Percentiles rank a stretch among this genome's conserved stretches.
These are phyloP conservation scores for Oryza punctata DNA, from an alignment of 176 grass and related monocot species.

Conservation along the genomic window DNA sequence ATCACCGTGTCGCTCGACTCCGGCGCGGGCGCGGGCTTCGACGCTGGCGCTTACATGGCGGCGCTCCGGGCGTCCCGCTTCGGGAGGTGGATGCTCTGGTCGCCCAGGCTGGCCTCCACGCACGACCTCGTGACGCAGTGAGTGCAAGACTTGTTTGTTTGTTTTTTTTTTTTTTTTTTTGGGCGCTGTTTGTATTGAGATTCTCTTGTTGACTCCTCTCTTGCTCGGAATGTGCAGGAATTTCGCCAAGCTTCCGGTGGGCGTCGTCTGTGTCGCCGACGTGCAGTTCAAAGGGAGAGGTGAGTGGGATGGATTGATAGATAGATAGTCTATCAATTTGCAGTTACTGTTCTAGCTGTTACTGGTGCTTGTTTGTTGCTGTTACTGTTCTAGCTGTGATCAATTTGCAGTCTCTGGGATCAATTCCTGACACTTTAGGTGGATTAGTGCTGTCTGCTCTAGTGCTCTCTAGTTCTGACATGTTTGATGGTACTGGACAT, in stretches of 20 bases:
- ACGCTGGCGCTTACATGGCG: slow-evolving; percentile 57
- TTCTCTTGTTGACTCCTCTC: background rate
- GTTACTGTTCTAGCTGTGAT: background rate
- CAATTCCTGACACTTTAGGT: background rate
- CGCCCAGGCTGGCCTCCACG: slow-evolving; percentile 79
- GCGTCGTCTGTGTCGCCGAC: slow-evolving; percentile 73
- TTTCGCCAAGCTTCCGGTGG: slow-evolving; percentile 73
- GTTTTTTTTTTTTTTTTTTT: background rate
- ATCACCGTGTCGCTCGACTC: slow-evolving; percentile 36
- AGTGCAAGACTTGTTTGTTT: slow-evolving; percentile 16
- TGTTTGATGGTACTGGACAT: background rate
- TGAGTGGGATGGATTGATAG: slow-evolving; percentile 6
- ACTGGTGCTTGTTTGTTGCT: background rate
- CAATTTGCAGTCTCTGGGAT: background rate
- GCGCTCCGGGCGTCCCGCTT: slow-evolving; percentile 58
- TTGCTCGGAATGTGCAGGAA: slow-evolving; percentile 50
- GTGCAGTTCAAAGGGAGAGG: slow-evolving; percentile 94
- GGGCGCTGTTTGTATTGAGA: background rate
- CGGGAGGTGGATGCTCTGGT: slow-evolving; percentile 80
- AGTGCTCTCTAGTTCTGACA: background rate
- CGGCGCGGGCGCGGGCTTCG: slow-evolving; percentile 45
- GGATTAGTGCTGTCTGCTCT: background rate
- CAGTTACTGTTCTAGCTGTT: background rate
- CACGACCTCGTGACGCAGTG: slow-evolving; percentile 76
- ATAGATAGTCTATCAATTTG: background rate